phyloP scores from a whole-genome alignment of 148 eudicot genomes.

The Amaranthus palmeri region DNA sequence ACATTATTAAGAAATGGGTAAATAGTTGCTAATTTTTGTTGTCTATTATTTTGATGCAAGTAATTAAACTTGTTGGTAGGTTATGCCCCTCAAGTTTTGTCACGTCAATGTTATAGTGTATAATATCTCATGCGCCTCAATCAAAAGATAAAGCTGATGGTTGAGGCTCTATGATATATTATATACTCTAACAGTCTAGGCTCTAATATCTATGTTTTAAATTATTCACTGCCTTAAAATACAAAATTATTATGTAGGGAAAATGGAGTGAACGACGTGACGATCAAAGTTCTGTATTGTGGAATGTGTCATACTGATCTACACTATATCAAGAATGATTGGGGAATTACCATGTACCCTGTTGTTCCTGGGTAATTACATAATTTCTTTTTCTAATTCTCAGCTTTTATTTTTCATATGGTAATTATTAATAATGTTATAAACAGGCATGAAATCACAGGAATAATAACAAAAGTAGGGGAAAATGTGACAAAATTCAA shows the following conservation, averaged over 20 bases:
- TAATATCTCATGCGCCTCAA: too few relatives aligned
- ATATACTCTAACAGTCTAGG: too few relatives aligned
- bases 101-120: too few relatives aligned
- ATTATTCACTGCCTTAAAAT: not conserved
- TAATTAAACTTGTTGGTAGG: too few relatives aligned
- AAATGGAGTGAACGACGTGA: slow-evolving; percentile 74
- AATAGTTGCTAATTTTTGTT: too few relatives aligned
- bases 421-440: not conserved
- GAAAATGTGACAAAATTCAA: slow-evolving; percentile 62
- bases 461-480: slow-evolving; percentile 74
- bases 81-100: too few relatives aligned
- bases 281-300: slow-evolving; percentile 71
- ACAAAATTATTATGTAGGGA: slow-evolving; percentile 32
- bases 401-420: not conserved
- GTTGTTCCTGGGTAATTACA: slow-evolving; percentile 77
- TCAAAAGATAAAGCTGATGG: too few relatives aligned
- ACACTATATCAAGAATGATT: slow-evolving; percentile 62
- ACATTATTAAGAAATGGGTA: too few relatives aligned
- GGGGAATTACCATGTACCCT: slow-evolving; percentile 95
- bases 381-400: not conserved
- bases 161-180: too few relatives aligned
- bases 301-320: slow-evolving; percentile 92
- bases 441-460: slow-evolving; percentile 81
- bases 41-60: too few relatives aligned
- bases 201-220: not conserved